These are phyloP conservation scores for Pythium oligandrum DNA, from an alignment of 352 stramenopile species.

Conservation along the genomic window DNA sequence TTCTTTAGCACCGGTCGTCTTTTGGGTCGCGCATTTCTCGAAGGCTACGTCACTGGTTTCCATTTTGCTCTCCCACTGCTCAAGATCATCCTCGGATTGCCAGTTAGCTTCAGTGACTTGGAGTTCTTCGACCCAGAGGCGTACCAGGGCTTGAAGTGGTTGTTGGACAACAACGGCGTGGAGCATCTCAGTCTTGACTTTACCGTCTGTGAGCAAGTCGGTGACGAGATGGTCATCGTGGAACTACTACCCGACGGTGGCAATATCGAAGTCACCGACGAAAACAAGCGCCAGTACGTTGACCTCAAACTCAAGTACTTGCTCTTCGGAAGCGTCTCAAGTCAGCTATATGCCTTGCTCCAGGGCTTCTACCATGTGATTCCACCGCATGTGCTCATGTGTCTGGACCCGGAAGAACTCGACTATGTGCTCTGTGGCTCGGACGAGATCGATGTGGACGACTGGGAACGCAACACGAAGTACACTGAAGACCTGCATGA, in stretches of 20 bases:
- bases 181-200: too few relatives aligned
- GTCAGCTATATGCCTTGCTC: slow-evolving; percentile 75
- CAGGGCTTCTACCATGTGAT: slow-evolving; percentile 94
- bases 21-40: slow-evolving; percentile 29
- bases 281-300: slow-evolving; percentile 90
- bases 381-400: slow-evolving; percentile 83
- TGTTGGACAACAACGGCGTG: too few relatives aligned
- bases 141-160: too few relatives aligned
- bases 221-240: slow-evolving; percentile 13
- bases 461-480: slow-evolving; percentile 88
- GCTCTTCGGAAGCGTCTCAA: slow-evolving; percentile 84
- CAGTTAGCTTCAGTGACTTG: too few relatives aligned
- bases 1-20: slow-evolving; percentile 24
- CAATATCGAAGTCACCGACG: slow-evolving; percentile 80
- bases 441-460: slow-evolving; percentile 90
- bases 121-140: too few relatives aligned
- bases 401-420: slow-evolving; percentile 95
- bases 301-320: slow-evolving; percentile 88
- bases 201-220: too few relatives aligned
- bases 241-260: slow-evolving; percentile 29
- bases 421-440: slow-evolving; percentile 93
- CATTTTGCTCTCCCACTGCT: slow-evolving; percentile 28
- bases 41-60: slow-evolving; percentile 81
- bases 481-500: slow-evolving; percentile 24
- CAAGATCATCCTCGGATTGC: too few relatives aligned